phyloP scores from a whole-genome alignment of 2,329 filamentous ascomycete genomes.

The Lasiodiplodia theobromae region DNA sequence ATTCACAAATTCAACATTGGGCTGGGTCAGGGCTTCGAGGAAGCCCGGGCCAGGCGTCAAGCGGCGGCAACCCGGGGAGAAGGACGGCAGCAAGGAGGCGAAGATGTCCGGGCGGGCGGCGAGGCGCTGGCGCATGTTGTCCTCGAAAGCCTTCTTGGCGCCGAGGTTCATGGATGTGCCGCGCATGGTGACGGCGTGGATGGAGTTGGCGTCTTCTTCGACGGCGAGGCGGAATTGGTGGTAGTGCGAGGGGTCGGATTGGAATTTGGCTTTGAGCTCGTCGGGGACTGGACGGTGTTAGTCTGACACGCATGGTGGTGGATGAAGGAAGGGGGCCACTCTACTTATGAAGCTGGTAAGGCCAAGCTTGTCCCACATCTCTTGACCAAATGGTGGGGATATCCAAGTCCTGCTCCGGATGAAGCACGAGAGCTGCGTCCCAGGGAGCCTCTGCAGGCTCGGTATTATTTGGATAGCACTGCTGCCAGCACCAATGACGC shows the following conservation, averaged over 20 bases:
- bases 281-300: slow-evolving; percentile 33
- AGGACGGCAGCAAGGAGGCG: slow-evolving; percentile 51
- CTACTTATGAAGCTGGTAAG: slow-evolving; percentile 41
- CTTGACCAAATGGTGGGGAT: slow-evolving; percentile 42
- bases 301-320: not conserved
- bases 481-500: slow-evolving; percentile 45
- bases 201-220: slow-evolving; percentile 43
- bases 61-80: slow-evolving; percentile 56
- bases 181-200: slow-evolving; percentile 43
- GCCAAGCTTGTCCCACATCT: slow-evolving; percentile 42
- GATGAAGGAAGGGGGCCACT: not conserved
- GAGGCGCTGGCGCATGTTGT: slow-evolving; percentile 51
- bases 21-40: slow-evolving; percentile 55
- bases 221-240: slow-evolving; percentile 41
- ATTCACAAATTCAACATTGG: slow-evolving; percentile 50
- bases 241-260: slow-evolving; percentile 41
- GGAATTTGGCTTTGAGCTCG: slow-evolving; percentile 38
- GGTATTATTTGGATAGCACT: slow-evolving; percentile 52
- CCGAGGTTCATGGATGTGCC: slow-evolving; percentile 48
- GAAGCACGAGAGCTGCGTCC: slow-evolving; percentile 42
- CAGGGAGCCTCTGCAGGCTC: slow-evolving; percentile 45
- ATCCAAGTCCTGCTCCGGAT: slow-evolving; percentile 47
- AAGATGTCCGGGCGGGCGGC: slow-evolving; percentile 49
- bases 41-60: slow-evolving; percentile 61
- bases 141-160: slow-evolving; percentile 47